phyloP scores from a whole-genome alignment of 2,329 filamentous ascomycete genomes.

The Paracorniculantispora psalliotae region DNA sequence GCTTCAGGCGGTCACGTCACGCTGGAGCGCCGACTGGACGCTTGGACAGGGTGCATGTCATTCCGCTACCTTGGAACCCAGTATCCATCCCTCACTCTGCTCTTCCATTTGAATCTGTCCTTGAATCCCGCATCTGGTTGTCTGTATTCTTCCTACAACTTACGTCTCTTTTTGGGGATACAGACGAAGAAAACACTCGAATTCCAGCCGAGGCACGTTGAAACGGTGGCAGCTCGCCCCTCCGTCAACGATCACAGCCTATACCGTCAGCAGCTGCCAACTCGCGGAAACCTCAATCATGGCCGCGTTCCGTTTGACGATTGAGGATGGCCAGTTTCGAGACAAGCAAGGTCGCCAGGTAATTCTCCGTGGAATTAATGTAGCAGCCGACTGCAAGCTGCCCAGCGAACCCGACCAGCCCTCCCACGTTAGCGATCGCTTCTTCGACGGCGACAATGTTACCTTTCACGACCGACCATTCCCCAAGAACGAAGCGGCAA shows the following conservation, averaged over 20 bases:
- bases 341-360: constrained; percentile 80
- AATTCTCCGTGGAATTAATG: constrained; percentile 87
- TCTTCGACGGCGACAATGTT: constrained; percentile 90
- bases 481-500: constrained; percentile 71
- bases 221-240: not conserved
- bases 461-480: constrained; percentile 88
- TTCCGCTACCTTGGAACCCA: not conserved
- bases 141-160: not conserved
- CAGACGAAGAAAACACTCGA: not conserved
- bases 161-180: not conserved
- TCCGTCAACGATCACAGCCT: not conserved
- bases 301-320: constrained; percentile 70
- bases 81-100: not conserved
- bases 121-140: not conserved
- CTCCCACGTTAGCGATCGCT: constrained; percentile 70
- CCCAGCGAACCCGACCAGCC: constrained; percentile 76
- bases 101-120: not conserved
- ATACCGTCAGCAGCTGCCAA: not conserved
- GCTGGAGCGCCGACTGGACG: not conserved
- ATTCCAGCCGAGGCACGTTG: not conserved
- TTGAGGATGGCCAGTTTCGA: constrained; percentile 81
- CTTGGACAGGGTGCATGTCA: not conserved
- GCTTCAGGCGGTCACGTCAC: constrained; percentile 11
- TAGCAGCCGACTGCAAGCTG: constrained; percentile 85
- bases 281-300: constrained; percentile 40